Evolutionary conservation across 306 rosid species (phyloP).

Genomic region (Lathyrus tuberosus): DNA sequence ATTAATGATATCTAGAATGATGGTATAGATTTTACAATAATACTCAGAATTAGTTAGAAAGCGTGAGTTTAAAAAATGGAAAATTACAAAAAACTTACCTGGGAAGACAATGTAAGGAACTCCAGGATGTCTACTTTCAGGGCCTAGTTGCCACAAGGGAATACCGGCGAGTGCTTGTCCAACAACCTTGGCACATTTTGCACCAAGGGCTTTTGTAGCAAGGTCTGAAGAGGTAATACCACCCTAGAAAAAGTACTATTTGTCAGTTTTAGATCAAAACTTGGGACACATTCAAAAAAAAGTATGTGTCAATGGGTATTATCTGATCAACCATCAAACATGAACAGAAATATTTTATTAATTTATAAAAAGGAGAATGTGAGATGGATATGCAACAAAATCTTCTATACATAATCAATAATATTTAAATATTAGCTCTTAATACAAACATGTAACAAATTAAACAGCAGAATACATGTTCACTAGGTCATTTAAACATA

Average conservation of each 20-base stretch:
- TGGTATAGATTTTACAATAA: slow-evolving; percentile 24
- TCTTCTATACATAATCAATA: neutral
- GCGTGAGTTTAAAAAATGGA: neutral
- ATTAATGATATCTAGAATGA: slow-evolving; percentile 25
- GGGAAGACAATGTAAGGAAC: slow-evolving; percentile 98
- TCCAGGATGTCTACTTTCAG: slow-evolving; percentile 97
- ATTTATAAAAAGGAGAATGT: slow-evolving; percentile 6
- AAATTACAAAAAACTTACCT: slow-evolving; percentile 52
- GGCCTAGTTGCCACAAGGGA: slow-evolving; percentile 97
- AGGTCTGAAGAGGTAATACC: slow-evolving; percentile 97
- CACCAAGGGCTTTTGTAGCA: slow-evolving; percentile 95
- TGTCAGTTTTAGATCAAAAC: slow-evolving; percentile 39
- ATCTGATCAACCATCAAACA: slow-evolving; percentile 10
- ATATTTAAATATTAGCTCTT: slow-evolving; percentile 22
- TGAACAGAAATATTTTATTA: neutral
- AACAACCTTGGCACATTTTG: slow-evolving; percentile 88
- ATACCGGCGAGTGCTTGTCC: slow-evolving; percentile 97
- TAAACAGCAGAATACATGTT: slow-evolving; percentile 29
- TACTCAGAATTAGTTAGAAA: slow-evolving; percentile 18
- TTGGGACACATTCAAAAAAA: neutral
- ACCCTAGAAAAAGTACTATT: slow-evolving; percentile 60
- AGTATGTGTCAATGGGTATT: neutral
- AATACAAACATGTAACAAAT: slow-evolving; percentile 25
- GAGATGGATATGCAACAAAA: slow-evolving; percentile 13
- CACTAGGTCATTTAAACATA: slow-evolving; percentile 34